These are phyloP conservation scores for Podaxis sp. DNA, from an alignment of 768 basidiomycete genomes.

Conservation along the genomic window DNA sequence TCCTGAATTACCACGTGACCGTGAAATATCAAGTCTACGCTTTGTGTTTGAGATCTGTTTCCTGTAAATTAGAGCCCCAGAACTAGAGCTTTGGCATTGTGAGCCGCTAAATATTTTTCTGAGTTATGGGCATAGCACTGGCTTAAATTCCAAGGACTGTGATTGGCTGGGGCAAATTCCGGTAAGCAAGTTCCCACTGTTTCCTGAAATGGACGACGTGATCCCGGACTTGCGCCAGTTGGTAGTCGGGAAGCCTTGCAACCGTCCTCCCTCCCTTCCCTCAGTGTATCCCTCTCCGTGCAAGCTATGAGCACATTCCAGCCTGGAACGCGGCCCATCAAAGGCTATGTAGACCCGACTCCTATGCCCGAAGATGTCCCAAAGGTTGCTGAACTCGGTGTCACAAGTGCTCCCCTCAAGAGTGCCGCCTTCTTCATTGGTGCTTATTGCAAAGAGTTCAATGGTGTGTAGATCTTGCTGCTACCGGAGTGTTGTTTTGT, in stretches of 20 bases:
- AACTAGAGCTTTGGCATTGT: not conserved
- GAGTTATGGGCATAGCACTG: not conserved
- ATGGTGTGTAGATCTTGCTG: constrained; percentile 55
- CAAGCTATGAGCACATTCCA: constrained; percentile 50
- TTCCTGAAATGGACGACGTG: constrained; percentile 10
- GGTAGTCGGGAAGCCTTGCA: not conserved
- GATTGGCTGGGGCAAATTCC: constrained; percentile 10
- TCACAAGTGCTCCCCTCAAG: constrained; percentile 90
- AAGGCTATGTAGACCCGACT: constrained; percentile 58
- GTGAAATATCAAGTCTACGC: not conserved
- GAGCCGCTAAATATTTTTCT: not conserved
- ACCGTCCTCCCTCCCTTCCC: not conserved
- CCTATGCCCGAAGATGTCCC: constrained; percentile 64
- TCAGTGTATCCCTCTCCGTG: not conserved
- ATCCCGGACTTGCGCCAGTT: constrained; percentile 10
- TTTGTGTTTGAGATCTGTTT: not conserved
- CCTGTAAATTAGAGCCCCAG: not conserved
- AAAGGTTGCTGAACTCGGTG: constrained; percentile 83
- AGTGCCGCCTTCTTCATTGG: constrained; percentile 97
- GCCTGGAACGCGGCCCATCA: constrained; percentile 39
- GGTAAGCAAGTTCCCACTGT: constrained; percentile 6
- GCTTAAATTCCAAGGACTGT: not conserved
- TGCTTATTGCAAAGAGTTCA: constrained; percentile 92
- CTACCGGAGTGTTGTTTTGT: not conserved
- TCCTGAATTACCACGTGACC: not conserved